A percentile compares a stretch with the other conserved stretches of the same genome.
Evolutionary conservation across 768 basidiomycete genomes (phyloP).

Genomic region (Kwoniella heveanensis): DNA sequence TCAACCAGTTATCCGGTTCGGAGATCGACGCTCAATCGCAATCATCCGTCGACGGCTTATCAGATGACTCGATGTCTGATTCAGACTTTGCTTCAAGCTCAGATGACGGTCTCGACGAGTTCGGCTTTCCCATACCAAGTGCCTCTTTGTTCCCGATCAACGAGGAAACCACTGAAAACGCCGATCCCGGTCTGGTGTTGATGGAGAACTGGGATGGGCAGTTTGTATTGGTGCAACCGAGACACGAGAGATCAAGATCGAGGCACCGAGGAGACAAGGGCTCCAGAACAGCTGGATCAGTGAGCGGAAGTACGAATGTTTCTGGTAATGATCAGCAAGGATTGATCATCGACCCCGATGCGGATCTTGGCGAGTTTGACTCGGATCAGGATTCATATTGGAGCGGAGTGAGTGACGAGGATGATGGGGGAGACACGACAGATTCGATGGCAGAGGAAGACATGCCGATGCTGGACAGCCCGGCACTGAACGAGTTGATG

Average conservation of each 20-base stretch:
- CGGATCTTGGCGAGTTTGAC: constrained; percentile 33
- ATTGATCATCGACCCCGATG: constrained; percentile 46
- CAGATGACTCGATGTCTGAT: constrained; percentile 34
- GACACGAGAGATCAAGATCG: constrained; percentile 34
- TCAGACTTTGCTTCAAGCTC: constrained; percentile 29
- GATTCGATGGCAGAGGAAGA: constrained; percentile 54
- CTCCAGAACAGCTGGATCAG: constrained; percentile 39
- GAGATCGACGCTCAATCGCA: constrained; percentile 44
- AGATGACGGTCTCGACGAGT: constrained; percentile 43
- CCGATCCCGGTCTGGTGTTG: constrained; percentile 38
- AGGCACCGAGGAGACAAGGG: constrained; percentile 37
- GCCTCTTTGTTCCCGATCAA: constrained; percentile 25
- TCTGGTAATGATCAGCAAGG: constrained; percentile 34
- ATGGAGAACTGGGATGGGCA: constrained; percentile 54
- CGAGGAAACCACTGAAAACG: constrained; percentile 14
- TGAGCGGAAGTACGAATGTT: constrained; percentile 33
- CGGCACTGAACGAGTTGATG: constrained; percentile 43
- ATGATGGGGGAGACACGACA: constrained; percentile 48
- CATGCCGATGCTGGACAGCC: constrained; percentile 50
- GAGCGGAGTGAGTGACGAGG: constrained; percentile 41
- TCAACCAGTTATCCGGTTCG: constrained; percentile 46
- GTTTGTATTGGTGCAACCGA: constrained; percentile 45
- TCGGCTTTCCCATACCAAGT: constrained; percentile 39
- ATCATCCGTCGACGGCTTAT: constrained; percentile 36
- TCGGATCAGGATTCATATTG: constrained; percentile 28